A percentile compares a stretch with the other conserved stretches of the same genome.
phyloP scores from a whole-genome alignment of 305 asterid species.

The Solanum hybrid region DNA sequence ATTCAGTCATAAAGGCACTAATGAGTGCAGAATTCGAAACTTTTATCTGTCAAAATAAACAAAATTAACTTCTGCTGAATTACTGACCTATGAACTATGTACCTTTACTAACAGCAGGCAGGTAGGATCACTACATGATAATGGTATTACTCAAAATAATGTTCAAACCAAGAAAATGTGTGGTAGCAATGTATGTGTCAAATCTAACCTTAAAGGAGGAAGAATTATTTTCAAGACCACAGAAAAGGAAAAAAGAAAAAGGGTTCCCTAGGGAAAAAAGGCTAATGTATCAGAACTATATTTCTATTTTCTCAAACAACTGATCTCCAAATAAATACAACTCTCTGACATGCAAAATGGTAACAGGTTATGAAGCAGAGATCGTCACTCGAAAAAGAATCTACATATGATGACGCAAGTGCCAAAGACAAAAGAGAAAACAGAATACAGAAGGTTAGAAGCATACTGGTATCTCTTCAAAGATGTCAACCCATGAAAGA shows the following conservation, averaged over 20 bases:
- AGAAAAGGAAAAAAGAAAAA: not conserved
- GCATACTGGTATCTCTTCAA: conserved; percentile 94
- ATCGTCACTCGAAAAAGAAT: not conserved
- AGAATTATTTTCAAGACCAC: not conserved
- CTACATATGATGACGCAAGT: not conserved
- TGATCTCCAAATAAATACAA: not conserved
- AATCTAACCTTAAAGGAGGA: not conserved
- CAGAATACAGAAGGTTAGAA: not conserved
- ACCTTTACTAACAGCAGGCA: not conserved
- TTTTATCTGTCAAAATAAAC: conserved; percentile 53
- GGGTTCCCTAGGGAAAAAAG: not conserved
- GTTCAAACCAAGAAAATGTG: not conserved
- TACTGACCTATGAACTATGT: not conserved
- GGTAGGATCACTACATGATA: not conserved
- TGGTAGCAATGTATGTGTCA: not conserved
- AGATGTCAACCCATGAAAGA: conserved; percentile 96
- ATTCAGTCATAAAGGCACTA: conserved; percentile 91
- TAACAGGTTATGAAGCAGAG: not conserved
- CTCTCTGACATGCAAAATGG: not conserved
- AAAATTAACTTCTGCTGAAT: not conserved
- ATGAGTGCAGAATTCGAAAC: conserved; percentile 95
- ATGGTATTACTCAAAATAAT: not conserved
- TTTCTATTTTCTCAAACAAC: not conserved
- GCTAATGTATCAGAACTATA: not conserved
- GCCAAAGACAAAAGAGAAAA: not conserved